Conservation (phyloP, 352 stramenopile genomes). For the Globisporangium solare region DNA sequence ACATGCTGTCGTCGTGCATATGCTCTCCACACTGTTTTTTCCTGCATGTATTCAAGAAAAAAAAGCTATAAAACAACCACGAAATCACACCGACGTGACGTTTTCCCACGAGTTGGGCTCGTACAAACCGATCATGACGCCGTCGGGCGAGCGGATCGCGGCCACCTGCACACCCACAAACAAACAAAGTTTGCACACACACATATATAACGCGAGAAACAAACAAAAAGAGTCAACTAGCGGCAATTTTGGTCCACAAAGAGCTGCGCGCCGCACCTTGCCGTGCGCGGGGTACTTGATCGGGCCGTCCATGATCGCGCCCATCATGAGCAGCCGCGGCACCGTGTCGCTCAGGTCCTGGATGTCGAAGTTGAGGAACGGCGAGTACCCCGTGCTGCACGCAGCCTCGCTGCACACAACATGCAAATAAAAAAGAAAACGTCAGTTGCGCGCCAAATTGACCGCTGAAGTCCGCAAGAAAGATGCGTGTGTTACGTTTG, state of each 20-base stretch:
- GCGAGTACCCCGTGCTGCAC: conserved; percentile 84
- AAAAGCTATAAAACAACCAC: background rate
- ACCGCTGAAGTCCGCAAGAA: no score
- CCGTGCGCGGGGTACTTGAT: conserved; percentile 92
- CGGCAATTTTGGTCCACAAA: no score
- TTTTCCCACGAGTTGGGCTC: conserved; percentile 87
- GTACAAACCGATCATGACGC: conserved; percentile 91
- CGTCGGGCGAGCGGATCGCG: conserved; percentile 82
- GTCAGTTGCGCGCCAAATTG: background rate
- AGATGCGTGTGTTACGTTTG: no score
- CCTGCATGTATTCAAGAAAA: background rate
- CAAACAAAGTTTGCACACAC: no score
- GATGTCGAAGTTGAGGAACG: conserved; percentile 91
- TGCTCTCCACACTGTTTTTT: background rate
- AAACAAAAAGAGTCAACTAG: no score
- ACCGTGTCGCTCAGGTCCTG: conserved; percentile 85
- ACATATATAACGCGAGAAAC: no score
- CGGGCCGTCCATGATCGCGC: conserved; percentile 87
- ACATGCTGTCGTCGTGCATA: background rate
- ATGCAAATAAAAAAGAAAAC: background rate
- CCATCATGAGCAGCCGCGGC: conserved; percentile 79
- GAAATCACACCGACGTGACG: conserved; percentile 48
- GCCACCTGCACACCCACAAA: conserved; percentile 55
- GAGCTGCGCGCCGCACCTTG: no score
- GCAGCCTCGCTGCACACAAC: conserved; percentile 51